These are phyloP conservation scores for Mucor velutinosus DNA, from an alignment of 371 early-diverging fungal species.

Conservation along the genomic window DNA sequence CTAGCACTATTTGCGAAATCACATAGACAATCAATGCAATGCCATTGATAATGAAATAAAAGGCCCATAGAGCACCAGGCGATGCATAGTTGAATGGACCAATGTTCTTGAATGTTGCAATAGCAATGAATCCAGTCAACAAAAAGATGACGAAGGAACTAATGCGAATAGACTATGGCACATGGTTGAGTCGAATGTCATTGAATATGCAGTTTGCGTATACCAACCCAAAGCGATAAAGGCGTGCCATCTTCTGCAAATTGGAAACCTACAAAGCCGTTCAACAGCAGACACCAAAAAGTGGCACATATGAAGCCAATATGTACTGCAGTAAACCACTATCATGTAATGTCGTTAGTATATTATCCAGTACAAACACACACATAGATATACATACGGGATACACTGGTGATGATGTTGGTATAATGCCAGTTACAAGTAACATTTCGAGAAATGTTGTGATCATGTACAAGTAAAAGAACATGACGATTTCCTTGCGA, in stretches of 20 bases:
- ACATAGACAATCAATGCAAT: constrained; percentile 84
- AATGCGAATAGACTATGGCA: constrained; percentile 78
- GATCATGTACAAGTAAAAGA: constrained; percentile 93
- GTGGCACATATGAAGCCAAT: constrained; percentile 81
- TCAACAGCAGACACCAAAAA: constrained; percentile 90
- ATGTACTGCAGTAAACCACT: constrained; percentile 90
- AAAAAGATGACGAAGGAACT: constrained; percentile 79
- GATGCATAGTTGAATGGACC: constrained; percentile 62
- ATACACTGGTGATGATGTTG: constrained; percentile 77
- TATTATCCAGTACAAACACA: not conserved
- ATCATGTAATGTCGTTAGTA: not conserved
- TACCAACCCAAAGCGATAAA: constrained; percentile 82
- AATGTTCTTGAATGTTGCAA: constrained; percentile 78
- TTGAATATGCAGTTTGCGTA: not conserved
- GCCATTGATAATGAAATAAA: constrained; percentile 88
- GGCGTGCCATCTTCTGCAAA: constrained; percentile 96
- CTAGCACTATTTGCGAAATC: constrained; percentile 89
- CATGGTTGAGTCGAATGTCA: not conserved
- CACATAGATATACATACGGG: constrained; percentile 63
- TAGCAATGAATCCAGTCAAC: constrained; percentile 75
- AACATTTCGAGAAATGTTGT: constrained; percentile 86
- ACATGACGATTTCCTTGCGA: constrained; percentile 96
- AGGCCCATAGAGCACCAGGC: constrained; percentile 84
- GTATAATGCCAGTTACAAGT: constrained; percentile 87
- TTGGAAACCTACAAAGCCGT: constrained; percentile 96